These are phyloP conservation scores for Candida labiduridarum DNA, from an alignment of 1,139 yeast genomes.

Conservation along the genomic window DNA sequence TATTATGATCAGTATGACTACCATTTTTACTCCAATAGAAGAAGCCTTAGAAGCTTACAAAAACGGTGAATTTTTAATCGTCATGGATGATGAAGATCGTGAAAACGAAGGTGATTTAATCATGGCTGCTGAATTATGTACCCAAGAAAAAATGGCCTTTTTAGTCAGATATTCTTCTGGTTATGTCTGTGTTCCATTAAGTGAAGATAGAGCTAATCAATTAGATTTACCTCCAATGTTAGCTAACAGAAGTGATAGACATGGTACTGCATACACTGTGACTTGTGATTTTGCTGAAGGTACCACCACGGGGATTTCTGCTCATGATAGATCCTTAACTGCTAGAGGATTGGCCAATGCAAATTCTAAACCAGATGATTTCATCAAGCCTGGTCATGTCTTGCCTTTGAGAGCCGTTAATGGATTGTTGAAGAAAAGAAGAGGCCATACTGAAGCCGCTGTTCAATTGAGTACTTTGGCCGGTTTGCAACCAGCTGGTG, in stretches of 20 bases:
- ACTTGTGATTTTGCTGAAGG: conserved; percentile 84
- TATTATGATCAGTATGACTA: conserved; percentile 11
- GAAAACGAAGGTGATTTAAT: conserved; percentile 98
- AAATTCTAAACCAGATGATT: conserved; percentile 57
- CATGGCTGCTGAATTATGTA: conserved; percentile 80
- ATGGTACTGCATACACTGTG: conserved; percentile 95
- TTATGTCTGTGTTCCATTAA: conserved; percentile 88
- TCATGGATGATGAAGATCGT: conserved; percentile 93
- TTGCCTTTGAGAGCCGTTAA: conserved; percentile 90
- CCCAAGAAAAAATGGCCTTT: conserved; percentile 92
- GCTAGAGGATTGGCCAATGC: conserved; percentile 71
- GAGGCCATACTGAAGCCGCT: conserved; percentile 99
- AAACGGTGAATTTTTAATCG: conserved; percentile 87
- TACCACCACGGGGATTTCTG: conserved; percentile 97
- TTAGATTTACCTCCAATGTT: conserved; percentile 83
- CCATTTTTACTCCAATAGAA: conserved; percentile 17
- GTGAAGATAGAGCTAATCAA: conserved; percentile 74
- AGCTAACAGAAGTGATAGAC: conserved; percentile 70
- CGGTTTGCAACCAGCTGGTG: conserved; percentile 84
- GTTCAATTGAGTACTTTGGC: conserved; percentile 82
- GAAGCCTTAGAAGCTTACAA: conserved; percentile 81
- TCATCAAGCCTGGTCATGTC: conserved; percentile 90
- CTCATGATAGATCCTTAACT: conserved; percentile 90
- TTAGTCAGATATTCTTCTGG: conserved; percentile 89
- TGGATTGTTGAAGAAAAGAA: conserved; percentile 77